Evolutionary conservation across 2,329 filamentous ascomycete genomes (phyloP).

Genomic region (Epichloe sp.): DNA sequence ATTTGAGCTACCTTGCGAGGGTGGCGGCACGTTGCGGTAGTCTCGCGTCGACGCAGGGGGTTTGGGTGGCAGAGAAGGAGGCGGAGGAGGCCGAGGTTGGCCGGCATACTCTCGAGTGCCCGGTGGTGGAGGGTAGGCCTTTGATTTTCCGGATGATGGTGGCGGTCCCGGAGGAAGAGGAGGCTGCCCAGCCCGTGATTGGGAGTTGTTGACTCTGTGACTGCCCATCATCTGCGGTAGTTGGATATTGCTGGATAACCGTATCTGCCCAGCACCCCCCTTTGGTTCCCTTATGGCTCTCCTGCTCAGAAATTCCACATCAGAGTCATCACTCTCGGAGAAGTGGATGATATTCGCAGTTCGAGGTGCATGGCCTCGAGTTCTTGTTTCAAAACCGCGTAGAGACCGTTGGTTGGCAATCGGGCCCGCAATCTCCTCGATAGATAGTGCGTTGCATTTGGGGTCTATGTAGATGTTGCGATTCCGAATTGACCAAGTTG

Average conservation of each 20-base stretch:
- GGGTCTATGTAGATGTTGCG: slow-evolving; percentile 36
- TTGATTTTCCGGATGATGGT: slow-evolving; percentile 16
- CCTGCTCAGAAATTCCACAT: slow-evolving; percentile 28
- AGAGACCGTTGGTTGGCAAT: slow-evolving; percentile 12
- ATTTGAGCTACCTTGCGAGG: slow-evolving; percentile 7
- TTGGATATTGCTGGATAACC: slow-evolving; percentile 28
- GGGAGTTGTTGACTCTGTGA: slow-evolving; percentile 9
- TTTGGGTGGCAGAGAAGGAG: slow-evolving; percentile 17
- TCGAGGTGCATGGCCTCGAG: slow-evolving; percentile 20
- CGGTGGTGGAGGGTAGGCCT: slow-evolving; percentile 13
- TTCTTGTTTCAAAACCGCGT: slow-evolving; percentile 18
- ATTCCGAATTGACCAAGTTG: slow-evolving; percentile 41
- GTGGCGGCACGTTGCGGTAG: slow-evolving; percentile 16
- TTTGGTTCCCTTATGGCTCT: slow-evolving; percentile 18
- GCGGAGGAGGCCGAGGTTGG: slow-evolving; percentile 8
- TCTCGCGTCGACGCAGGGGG: slow-evolving; percentile 14
- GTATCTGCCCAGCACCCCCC: slow-evolving; percentile 20
- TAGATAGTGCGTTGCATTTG: slow-evolving; percentile 24
- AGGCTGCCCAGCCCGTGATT: slow-evolving; percentile 15
- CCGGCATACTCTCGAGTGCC: slow-evolving; percentile 9
- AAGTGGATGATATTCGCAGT: slow-evolving; percentile 27
- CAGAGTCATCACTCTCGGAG: slow-evolving; percentile 34
- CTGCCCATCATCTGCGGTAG: slow-evolving; percentile 16
- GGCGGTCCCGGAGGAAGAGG: slow-evolving; percentile 27
- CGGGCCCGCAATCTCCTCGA: slow-evolving; percentile 19